phyloP scores from a whole-genome alignment of 257 asterid species.

The Salvia splendens region DNA sequence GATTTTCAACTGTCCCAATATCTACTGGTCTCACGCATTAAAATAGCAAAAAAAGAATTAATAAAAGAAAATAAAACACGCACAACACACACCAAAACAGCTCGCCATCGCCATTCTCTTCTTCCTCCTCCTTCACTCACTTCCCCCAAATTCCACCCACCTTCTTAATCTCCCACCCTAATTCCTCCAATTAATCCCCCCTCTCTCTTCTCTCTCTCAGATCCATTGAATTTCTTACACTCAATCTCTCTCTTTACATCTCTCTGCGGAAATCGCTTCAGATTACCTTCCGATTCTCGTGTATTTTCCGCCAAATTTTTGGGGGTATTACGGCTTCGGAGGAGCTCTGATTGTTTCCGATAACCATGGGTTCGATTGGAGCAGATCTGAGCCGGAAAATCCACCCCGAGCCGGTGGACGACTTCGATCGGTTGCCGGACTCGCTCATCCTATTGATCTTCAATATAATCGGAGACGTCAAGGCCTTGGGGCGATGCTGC shows the following conservation, averaged over 20 bases:
- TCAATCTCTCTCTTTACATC: not conserved
- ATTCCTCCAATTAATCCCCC: not conserved
- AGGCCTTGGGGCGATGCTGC: constrained; percentile 73
- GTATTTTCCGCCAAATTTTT: not conserved
- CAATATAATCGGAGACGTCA: constrained; percentile 80
- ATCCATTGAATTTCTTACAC: constrained; percentile 2
- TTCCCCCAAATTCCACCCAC: constrained; percentile 13
- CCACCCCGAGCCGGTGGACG: constrained; percentile 60
- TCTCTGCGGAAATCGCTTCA: too few relatives aligned
- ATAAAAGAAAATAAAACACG: not conserved
- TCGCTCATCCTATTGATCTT: constrained; percentile 66
- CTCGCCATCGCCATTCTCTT: constrained; percentile 25
- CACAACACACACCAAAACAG: constrained; percentile 28
- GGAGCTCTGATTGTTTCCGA: not conserved
- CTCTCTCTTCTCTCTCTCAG: constrained; percentile 1
- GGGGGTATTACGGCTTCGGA: not conserved
- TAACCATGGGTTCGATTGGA: constrained; percentile 47
- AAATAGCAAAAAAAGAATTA: not conserved
- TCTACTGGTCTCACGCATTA: not conserved
- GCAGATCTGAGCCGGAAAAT: constrained; percentile 54
- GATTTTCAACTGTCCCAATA: not conserved
- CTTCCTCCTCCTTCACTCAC: constrained; percentile 21
- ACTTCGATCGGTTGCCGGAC: constrained; percentile 66
- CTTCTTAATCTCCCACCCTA: constrained; percentile 12
- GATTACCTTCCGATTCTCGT: not conserved